Conservation (phyloP, 148 eudicot genomes). For the Selenicereus undatus region DNA sequence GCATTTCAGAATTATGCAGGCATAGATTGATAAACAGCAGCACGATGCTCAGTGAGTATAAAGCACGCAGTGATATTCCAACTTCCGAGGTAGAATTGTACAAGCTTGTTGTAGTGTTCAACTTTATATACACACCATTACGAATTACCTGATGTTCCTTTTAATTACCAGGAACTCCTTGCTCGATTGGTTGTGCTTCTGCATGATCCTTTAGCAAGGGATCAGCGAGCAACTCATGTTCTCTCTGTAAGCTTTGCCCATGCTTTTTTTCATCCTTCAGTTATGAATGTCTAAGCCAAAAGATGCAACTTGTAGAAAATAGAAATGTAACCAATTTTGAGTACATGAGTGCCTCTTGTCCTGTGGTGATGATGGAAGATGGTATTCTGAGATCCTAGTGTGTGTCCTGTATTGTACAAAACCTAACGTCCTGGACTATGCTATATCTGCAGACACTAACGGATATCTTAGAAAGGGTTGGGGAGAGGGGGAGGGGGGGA, state of each 20-base stretch:
- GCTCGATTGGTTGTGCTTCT: conserved; percentile 88
- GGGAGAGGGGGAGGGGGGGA: background rate
- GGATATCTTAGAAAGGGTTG: background rate
- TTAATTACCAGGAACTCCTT: conserved; percentile 68
- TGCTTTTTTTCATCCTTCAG: conserved; percentile 3
- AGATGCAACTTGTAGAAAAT: background rate
- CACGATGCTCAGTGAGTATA: conserved; percentile 69
- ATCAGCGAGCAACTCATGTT: conserved; percentile 83
- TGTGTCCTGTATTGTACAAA: background rate
- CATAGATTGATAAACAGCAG: conserved; percentile 48
- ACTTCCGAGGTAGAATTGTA: conserved; percentile 61
- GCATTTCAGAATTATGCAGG: conserved; percentile 91
- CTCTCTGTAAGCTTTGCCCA: conserved; percentile 49
- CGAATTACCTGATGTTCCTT: background rate
- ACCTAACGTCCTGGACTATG: background rate
- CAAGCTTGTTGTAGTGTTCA: background rate
- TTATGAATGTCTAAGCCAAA: background rate
- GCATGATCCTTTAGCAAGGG: conserved; percentile 93
- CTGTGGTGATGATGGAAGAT: background rate
- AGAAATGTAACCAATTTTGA: background rate
- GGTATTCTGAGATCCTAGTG: background rate
- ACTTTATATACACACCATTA: background rate
- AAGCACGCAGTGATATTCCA: conserved; percentile 83
- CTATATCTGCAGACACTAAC: background rate
- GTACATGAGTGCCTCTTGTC: background rate